Evolutionary conservation across 805 yeast genomes (phyloP), one percentile per base, ranked within the genome.

Genomic region (Suhomyces pyralidae): DNA sequence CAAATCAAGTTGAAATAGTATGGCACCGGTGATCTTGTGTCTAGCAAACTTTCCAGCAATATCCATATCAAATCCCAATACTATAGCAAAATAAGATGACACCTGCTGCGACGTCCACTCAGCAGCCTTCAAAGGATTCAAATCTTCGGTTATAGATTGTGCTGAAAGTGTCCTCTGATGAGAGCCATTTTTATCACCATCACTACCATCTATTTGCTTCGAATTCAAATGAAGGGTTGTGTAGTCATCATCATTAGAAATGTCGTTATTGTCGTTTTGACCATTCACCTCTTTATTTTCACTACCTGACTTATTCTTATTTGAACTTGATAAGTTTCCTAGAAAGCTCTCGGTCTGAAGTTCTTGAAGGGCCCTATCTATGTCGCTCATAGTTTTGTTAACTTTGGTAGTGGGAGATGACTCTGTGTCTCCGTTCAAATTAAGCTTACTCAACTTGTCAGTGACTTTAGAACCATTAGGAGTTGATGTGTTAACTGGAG

Each of bases 41-140:
- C 85, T 82, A 5, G 85, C 83, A 68, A 94, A 94, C 62, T 88
- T 84, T 0, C 87, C 84, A 1, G 96, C 85, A n/a, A 87, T 81
- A 24, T 79, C 81, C 51, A 78, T 68, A 57, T 90, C 96, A 62
- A 90, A 90, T 6, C 94, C 94, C 38, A 84, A 69, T 25, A 76
- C 76, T n/a, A 69, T 57, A 1, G 83, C 79, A 62, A 94, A 90
- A 67, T 90, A 90, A 6, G 85, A 79, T 1, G 88, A 80, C 0
- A 94, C 98, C 61, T 94, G 92, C 50, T 83, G 82, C 0, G 98
- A 94, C 0, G 90, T 74, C 99, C 99, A 94, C 8, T 71, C 63
- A 40, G 67, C 67, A 4, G 82, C 88, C 40, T 76, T 72, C 25
- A 69, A 62, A 0, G 85, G 84, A 52, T 80, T 72, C 45, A 83